Evolutionary conservation across 2,329 filamentous ascomycete genomes (phyloP).

Genomic region (Aplosporella prunicola): DNA sequence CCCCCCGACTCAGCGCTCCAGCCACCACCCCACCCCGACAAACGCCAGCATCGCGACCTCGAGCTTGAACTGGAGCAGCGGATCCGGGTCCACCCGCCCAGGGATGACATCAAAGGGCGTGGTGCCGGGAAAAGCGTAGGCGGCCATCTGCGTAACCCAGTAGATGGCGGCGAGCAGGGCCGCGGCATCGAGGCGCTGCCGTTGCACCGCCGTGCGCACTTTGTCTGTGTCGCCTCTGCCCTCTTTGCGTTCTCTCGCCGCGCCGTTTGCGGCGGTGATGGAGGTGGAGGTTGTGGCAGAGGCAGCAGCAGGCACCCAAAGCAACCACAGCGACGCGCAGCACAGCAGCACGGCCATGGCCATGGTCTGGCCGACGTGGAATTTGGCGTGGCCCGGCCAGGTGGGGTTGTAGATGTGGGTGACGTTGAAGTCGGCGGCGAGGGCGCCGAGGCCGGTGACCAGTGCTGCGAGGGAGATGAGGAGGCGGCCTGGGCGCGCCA

Average conservation of each 20-base stretch:
- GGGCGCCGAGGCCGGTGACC: constrained; percentile 24
- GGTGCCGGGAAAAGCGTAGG: constrained; percentile 36
- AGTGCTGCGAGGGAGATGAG: constrained; percentile 25
- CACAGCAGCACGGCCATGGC: constrained; percentile 34
- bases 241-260: not conserved
- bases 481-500: constrained; percentile 18
- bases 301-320: constrained; percentile 16
- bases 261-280: not conserved
- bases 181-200: constrained; percentile 21
- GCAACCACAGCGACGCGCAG: constrained; percentile 30
- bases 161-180: constrained; percentile 36
- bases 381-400: constrained; percentile 43
- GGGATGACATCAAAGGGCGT: constrained; percentile 1
- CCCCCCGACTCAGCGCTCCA: constrained; percentile 1
- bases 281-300: not conserved
- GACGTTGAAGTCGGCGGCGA: constrained; percentile 28
- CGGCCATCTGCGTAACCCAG: constrained; percentile 35
- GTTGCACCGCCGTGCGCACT: constrained; percentile 4
- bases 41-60: constrained; percentile 2
- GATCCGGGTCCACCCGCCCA: not conserved
- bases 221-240: not conserved
- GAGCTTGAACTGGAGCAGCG: constrained; percentile 4
- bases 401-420: constrained; percentile 40
- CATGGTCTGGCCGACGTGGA: constrained; percentile 47
- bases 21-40: constrained; percentile 1